A percentile compares a stretch with the other conserved stretches of the same genome.
phyloP scores from a whole-genome alignment of 208 protist species.

The Wallacemonas sp. region DNA sequence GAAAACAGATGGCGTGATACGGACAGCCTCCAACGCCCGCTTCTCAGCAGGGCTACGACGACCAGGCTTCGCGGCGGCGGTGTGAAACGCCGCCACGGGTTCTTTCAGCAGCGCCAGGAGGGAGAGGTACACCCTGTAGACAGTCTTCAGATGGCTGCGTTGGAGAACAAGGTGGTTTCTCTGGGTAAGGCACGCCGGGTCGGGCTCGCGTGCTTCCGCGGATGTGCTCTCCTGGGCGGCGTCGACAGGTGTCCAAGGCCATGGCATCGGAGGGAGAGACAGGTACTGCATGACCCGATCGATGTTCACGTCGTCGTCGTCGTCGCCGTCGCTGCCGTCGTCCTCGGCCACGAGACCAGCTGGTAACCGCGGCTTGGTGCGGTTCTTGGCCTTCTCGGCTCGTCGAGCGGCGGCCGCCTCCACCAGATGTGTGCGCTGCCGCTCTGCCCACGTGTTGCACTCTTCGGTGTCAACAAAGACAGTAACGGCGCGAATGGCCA shows the following conservation, averaged over 20 bases:
- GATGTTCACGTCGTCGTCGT: slow-evolving; percentile 11
- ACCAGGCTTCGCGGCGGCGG: slow-evolving; percentile 16
- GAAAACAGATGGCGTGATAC: slow-evolving; percentile 50
- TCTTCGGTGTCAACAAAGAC: slow-evolving; percentile 64
- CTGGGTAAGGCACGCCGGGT: neutral
- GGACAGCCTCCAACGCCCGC: slow-evolving; percentile 51
- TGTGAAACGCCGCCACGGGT: slow-evolving; percentile 50
- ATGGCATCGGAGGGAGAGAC: slow-evolving; percentile 17
- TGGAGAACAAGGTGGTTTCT: slow-evolving; percentile 41
- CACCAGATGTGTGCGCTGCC: slow-evolving; percentile 15
- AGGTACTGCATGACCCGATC: slow-evolving; percentile 6
- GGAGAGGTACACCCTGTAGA: slow-evolving; percentile 78
- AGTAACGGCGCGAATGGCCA: slow-evolving; percentile 54
- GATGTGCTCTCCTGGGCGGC: neutral
- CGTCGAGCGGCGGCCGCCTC: slow-evolving; percentile 20
- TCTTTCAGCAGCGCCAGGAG: slow-evolving; percentile 72
- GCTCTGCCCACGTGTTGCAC: slow-evolving; percentile 42
- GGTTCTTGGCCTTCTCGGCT: neutral
- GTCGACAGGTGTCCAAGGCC: slow-evolving; percentile 30
- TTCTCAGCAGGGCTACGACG: slow-evolving; percentile 39
- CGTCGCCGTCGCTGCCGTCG: slow-evolving; percentile 15
- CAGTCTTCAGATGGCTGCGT: slow-evolving; percentile 73
- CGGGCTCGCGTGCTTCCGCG: neutral
- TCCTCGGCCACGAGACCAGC: slow-evolving; percentile 10
- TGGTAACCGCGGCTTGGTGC: neutral